A percentile compares a stretch with the other conserved stretches of the same genome.
These are phyloP conservation scores for Nicotiana otophora DNA, from an alignment of 257 asterid genomes.

Conservation along the genomic window DNA sequence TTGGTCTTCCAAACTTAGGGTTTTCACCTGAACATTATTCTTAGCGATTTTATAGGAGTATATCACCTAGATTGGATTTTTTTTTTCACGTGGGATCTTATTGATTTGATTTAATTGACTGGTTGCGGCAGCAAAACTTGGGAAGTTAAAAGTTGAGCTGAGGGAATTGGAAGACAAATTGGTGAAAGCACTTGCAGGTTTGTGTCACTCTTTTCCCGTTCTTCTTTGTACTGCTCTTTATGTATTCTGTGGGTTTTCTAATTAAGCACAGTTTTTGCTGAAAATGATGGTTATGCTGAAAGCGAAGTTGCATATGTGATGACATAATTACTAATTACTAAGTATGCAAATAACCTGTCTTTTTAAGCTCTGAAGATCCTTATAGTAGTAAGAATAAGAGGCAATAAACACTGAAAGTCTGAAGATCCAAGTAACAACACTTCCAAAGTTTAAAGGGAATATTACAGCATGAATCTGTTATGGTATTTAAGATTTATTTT, in stretches of 20 bases:
- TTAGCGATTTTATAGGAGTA: background rate
- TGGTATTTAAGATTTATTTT: background rate
- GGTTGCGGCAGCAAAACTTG: constrained; percentile 46
- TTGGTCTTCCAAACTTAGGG: constrained; percentile 17
- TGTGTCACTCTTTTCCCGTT: background rate
- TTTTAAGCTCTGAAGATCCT: background rate
- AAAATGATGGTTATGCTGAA: background rate
- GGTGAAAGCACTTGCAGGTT: constrained; percentile 86
- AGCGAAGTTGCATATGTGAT: background rate
- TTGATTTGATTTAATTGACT: constrained; percentile 8
- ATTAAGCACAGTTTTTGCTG: background rate
- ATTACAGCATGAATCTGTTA: background rate
- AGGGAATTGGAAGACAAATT: constrained; percentile 67
- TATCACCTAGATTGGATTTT: background rate
- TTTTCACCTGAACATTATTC: background rate
- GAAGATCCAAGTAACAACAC: background rate
- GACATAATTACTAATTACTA: background rate
- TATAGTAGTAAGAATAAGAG: background rate
- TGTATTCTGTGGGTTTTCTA: background rate
- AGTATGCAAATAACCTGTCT: background rate
- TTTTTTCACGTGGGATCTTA: background rate
- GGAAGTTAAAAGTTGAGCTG: constrained; percentile 52
- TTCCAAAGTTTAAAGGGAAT: background rate
- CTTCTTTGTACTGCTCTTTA: background rate
- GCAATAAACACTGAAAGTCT: background rate